phyloP scores from a whole-genome alignment of 73 alveolate genomes.

The Paramecium tetraurelia region DNA sequence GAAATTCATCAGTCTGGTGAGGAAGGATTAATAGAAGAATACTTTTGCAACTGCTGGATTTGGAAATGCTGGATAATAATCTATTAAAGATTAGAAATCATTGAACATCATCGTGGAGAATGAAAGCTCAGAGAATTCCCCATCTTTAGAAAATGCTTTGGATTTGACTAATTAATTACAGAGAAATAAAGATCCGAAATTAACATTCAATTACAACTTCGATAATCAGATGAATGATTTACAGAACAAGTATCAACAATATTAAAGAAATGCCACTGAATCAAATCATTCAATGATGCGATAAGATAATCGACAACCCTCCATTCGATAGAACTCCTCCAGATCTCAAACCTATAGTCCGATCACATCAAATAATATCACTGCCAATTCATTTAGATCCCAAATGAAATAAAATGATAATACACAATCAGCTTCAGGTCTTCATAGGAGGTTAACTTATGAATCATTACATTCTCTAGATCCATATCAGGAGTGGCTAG shows the following conservation, averaged over 20 bases:
- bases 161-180: background rate
- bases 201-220: conserved; percentile 9
- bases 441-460: background rate
- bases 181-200: conserved; percentile 1
- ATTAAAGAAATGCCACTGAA: background rate
- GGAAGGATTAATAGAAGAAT: background rate
- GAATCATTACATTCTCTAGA: background rate
- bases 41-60: conserved; percentile 49
- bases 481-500: background rate
- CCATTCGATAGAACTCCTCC: background rate
- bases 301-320: background rate
- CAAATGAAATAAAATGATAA: background rate
- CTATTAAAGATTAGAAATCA: conserved; percentile 4
- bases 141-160: background rate
- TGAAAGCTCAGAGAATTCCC: conserved; percentile 7
- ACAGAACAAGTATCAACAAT: background rate
- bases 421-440: background rate
- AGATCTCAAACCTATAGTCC: conserved; percentile 34
- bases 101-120: background rate
- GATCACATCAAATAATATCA: background rate
- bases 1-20: background rate
- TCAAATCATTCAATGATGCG: background rate
- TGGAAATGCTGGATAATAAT: background rate
- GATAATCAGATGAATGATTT: conserved; percentile 13
- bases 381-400: background rate